Evolutionary conservation across 2,329 filamentous ascomycete genomes (phyloP).

Genomic region (Echinosphaeria canescens): DNA sequence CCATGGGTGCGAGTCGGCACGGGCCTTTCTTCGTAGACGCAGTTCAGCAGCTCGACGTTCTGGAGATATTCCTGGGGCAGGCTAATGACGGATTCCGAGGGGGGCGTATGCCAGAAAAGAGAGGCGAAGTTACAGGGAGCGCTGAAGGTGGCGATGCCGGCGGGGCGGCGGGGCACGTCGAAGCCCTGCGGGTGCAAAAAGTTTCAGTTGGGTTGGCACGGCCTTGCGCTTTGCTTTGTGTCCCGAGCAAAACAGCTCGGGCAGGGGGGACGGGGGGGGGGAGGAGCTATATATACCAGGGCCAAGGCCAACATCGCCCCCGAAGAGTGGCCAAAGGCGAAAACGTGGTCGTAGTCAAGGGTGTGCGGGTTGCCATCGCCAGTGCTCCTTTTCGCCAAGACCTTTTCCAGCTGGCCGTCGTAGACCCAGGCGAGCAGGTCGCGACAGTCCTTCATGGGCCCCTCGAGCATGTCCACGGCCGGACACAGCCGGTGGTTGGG

Average conservation of each 20-base stretch:
- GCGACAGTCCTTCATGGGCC: constrained; percentile 12
- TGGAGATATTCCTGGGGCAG: constrained; percentile 8
- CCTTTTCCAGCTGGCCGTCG: constrained; percentile 8
- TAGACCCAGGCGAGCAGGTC: constrained; percentile 14
- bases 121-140: constrained; percentile 16
- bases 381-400: constrained; percentile 3
- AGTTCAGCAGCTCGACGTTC: constrained; percentile 11
- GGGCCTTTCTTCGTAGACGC: constrained; percentile 13
- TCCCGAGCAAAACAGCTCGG: too few species aligned
- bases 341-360: constrained; percentile 10
- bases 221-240: too few species aligned
- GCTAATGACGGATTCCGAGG: constrained; percentile 10
- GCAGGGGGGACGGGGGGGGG: too few species aligned
- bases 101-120: constrained; percentile 12
- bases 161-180: constrained; percentile 11
- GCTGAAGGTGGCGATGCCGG: constrained; percentile 18
- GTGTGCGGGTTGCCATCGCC: constrained; percentile 4
- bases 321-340: constrained; percentile 14
- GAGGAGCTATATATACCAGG: constrained; percentile 12
- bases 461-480: constrained; percentile 10
- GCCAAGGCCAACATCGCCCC: constrained; percentile 13
- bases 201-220: too few species aligned
- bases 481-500: constrained; percentile 12
- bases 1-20: constrained; percentile 15
- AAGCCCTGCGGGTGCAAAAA: constrained; percentile 15